Conservation (phyloP, 306 rosid genomes). For the Canavalia gladiata region DNA sequence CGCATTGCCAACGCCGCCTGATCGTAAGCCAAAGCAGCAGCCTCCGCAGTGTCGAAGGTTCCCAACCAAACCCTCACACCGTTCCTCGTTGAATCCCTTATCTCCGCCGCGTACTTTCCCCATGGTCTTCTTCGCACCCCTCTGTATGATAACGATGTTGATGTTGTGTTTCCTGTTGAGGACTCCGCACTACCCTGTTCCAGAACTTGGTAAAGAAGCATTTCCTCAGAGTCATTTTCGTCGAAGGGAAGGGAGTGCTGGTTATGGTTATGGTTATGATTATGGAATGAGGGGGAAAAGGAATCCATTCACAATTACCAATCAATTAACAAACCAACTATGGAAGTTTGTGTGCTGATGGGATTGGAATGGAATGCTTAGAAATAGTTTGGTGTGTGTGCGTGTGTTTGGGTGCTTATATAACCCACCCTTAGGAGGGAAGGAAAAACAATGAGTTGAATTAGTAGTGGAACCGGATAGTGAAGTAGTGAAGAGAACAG, state of each 20-base stretch:
- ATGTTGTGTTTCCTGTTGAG: neutral
- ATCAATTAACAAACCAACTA: neutral
- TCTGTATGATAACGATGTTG: slow-evolving; percentile 44
- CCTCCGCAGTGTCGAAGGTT: slow-evolving; percentile 77
- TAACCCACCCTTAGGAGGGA: neutral
- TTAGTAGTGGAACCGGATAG: too few species aligned
- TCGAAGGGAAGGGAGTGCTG: slow-evolving; percentile 65
- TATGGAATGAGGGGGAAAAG: slow-evolving; percentile 25
- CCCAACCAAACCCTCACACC: slow-evolving; percentile 81
- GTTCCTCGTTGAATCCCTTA: slow-evolving; percentile 70
- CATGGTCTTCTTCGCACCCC: slow-evolving; percentile 76
- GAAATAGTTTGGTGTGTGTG: too few species aligned
- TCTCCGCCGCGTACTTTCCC: slow-evolving; percentile 85
- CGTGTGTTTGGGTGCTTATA: neutral
- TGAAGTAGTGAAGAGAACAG: neutral
- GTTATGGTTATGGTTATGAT: slow-evolving; percentile 44
- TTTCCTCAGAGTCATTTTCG: slow-evolving; percentile 68
- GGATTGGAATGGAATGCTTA: too few species aligned
- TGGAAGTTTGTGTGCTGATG: too few species aligned
- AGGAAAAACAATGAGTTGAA: neutral
- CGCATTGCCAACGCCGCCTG: slow-evolving; percentile 77
- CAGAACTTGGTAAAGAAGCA: slow-evolving; percentile 62
- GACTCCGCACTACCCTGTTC: slow-evolving; percentile 39
- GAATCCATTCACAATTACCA: slow-evolving; percentile 19
- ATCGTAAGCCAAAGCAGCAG: slow-evolving; percentile 79